Evolutionary conservation across 495 filamentous ascomycete genomes (phyloP).

Genomic region (Xylaria cubensis): DNA sequence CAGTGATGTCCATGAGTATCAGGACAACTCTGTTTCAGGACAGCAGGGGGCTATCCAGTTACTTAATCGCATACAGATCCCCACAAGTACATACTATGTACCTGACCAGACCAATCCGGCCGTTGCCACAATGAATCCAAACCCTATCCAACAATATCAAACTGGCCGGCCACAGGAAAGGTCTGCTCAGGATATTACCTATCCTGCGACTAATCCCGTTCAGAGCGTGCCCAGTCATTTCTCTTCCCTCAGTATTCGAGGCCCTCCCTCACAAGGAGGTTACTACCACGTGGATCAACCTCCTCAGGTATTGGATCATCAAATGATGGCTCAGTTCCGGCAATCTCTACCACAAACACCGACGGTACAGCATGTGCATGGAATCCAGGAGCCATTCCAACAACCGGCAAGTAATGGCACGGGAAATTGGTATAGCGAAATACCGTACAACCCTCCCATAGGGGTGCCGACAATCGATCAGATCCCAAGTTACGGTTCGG

Average conservation of each 20-base stretch:
- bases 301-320: constrained; percentile 47
- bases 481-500: constrained; percentile 43
- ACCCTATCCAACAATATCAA: constrained; percentile 51
- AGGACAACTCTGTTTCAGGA: constrained; percentile 41
- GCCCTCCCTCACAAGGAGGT: constrained; percentile 51
- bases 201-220: constrained; percentile 45
- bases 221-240: constrained; percentile 60
- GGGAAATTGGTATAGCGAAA: constrained; percentile 50
- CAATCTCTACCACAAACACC: constrained; percentile 32
- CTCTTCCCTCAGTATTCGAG: constrained; percentile 53
- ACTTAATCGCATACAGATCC: constrained; percentile 49
- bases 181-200: constrained; percentile 52
- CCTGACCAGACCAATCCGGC: constrained; percentile 59
- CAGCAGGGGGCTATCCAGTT: constrained; percentile 44
- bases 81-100: constrained; percentile 55
- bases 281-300: constrained; percentile 54
- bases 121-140: constrained; percentile 60
- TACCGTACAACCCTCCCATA: constrained; percentile 52
- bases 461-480: constrained; percentile 50
- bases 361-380: constrained; percentile 19
- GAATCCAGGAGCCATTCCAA: constrained; percentile 44
- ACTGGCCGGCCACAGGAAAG: constrained; percentile 53
- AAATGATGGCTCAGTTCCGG: constrained; percentile 38
- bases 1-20: constrained; percentile 48
- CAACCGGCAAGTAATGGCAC: constrained; percentile 39